Base-by-base conservation (phyloP, 345 rosid genomes). In the Erysimum cheiranthoides region DNA sequence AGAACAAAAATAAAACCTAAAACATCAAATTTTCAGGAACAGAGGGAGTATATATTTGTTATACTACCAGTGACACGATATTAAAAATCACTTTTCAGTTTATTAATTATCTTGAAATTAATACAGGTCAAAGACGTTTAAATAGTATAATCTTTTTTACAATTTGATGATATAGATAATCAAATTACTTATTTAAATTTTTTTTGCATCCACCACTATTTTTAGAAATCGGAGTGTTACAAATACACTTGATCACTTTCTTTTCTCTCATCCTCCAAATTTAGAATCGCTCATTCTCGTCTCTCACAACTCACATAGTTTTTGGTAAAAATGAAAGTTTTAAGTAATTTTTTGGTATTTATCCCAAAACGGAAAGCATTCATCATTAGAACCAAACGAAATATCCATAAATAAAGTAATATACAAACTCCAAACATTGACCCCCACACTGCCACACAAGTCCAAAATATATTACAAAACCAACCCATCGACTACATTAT, bases 401-500 rank as follows among this genome's bases (percentile, higher is more conserved):
- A 6, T 14, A 45, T n/a, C 18, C 17, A 45, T 45, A 45, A n/a
- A 45, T 45, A 45, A 5, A n/a, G n/a, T 1, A 21, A 21, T 45
- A 45, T 45, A 14, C 50, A n/a, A 45, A 45, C 50, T 45, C 9
- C 8, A 35, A 35, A 35, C 39, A 43, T 43, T 43, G 49, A 12
- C 46, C 45, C n/a, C 45, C 25, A 21, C 31, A n/a, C n/a, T n/a
- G n/a, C 8, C 38, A 45, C 31, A 31, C 28, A 31, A 30, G 16
- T 45, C 6, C 54, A 31, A 10, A 30, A 45, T 45, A 64, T 16
- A 45, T 64, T 1, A 64, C 56, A 64, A 30, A 45, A 14, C 28
- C n/a, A 21, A 31, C 16, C 40, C 5, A 5, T 46, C 57, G 39
- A 40, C 73, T 32, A 21, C 17, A 42, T 73, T 73, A 43, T 65